phyloP scores from a whole-genome alignment of 139 green algal species.

The Coelastrella sp. region DNA sequence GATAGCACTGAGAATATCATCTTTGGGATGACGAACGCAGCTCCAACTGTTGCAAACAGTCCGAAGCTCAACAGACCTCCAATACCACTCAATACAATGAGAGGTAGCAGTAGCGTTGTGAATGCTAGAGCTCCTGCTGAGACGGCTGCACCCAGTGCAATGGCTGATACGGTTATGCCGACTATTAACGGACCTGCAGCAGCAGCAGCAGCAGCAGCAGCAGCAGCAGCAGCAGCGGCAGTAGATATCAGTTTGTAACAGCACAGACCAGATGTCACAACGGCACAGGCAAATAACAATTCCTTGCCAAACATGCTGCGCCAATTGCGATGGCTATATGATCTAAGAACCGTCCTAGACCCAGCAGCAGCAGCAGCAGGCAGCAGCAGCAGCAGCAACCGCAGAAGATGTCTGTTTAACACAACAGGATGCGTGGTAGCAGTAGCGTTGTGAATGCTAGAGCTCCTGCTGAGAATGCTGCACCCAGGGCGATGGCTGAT shows the following conservation, averaged over 20 bases:
- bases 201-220: no score
- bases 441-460: conserved; percentile 35
- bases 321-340: no score
- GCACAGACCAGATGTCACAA: no score
- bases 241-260: not conserved
- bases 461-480: conserved; percentile 35
- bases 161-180: conserved; percentile 14
- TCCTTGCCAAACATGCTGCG: no score
- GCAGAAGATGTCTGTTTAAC: no score
- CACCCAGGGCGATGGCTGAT: conserved; percentile 29
- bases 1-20: conserved; percentile 30
- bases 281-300: no score
- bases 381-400: no score
- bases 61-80: conserved; percentile 24
- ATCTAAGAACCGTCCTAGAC: no score
- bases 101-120: conserved; percentile 31
- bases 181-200: conserved; percentile 33
- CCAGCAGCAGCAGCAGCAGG: no score
- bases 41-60: conserved; percentile 20
- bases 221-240: no score
- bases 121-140: conserved; percentile 37
- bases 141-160: conserved; percentile 28
- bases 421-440: conserved; percentile 21
- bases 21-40: conserved; percentile 20
- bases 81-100: conserved; percentile 18